Evolutionary conservation across 495 filamentous ascomycete genomes (phyloP).

Genomic region (Xylaria castorea): DNA sequence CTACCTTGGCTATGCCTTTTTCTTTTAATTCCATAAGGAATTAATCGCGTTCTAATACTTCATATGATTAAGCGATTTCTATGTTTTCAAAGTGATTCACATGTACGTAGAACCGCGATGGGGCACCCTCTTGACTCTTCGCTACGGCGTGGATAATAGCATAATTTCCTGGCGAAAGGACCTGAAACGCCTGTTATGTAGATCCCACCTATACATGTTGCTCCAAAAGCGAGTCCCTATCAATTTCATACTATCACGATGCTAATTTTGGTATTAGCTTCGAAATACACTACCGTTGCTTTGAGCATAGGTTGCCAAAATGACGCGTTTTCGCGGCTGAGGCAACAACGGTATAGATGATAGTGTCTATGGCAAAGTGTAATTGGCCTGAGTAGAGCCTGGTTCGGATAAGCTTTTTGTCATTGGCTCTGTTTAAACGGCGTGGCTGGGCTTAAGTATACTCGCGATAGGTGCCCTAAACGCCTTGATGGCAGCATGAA

Average conservation of each 20-base stretch:
- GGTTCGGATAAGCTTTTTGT: neutral
- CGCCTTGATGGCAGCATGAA: neutral
- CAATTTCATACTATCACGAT: neutral
- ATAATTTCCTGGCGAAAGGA: neutral
- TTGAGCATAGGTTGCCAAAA: neutral
- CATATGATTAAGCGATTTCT: too few species aligned
- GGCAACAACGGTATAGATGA: neutral
- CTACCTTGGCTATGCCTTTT: too few species aligned
- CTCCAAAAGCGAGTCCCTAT: neutral
- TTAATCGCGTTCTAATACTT: too few species aligned
- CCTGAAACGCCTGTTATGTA: neutral
- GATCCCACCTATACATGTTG: neutral
- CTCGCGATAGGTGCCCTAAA: neutral
- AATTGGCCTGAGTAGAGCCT: neutral
- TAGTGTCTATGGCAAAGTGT: neutral
- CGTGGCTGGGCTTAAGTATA: neutral
- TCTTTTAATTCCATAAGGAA: too few species aligned
- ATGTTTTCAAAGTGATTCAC: too few species aligned
- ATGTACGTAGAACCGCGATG: too few species aligned
- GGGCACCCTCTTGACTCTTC: neutral
- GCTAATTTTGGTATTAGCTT: too few species aligned
- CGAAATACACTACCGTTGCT: neutral
- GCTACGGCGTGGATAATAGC: neutral
- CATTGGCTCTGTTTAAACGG: neutral
- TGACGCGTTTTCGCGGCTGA: neutral